These are phyloP conservation scores for Linum tenue DNA, from an alignment of 345 rosid genomes.

Conservation along the genomic window DNA sequence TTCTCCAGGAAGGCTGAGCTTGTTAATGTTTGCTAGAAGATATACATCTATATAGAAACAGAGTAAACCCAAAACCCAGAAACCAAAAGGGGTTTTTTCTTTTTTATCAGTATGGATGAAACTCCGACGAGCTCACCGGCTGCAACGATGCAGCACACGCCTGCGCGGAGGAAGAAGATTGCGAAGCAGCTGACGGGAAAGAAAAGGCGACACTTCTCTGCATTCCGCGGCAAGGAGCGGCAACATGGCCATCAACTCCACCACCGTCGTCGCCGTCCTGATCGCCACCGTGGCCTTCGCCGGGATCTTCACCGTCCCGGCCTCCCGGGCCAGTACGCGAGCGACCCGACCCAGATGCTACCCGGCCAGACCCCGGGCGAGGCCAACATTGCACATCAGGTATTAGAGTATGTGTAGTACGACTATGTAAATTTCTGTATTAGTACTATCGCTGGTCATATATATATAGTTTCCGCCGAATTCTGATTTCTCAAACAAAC, in stretches of 20 bases:
- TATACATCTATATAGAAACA: no score
- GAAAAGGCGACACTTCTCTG: conserved; percentile 59
- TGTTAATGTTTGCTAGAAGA: not conserved
- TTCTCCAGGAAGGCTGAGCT: conserved; percentile 16
- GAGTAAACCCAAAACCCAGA: no score
- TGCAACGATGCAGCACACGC: conserved; percentile 5
- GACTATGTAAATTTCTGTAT: no score
- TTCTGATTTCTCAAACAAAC: no score
- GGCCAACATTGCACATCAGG: conserved; percentile 52
- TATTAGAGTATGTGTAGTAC: no score
- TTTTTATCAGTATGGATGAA: not conserved
- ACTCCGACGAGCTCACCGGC: conserved; percentile 23
- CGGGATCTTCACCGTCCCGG: conserved; percentile 79
- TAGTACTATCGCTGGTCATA: no score
- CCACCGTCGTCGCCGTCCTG: conserved; percentile 88
- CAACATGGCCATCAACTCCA: conserved; percentile 73
- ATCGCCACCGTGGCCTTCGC: conserved; percentile 94
- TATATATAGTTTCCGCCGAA: no score
- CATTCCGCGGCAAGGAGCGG: conserved; percentile 79
- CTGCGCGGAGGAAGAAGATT: conserved; percentile 53
- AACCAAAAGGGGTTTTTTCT: no score
- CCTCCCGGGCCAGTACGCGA: conserved; percentile 86
- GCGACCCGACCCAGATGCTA: conserved; percentile 29
- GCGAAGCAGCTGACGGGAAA: conserved; percentile 81
- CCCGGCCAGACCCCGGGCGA: conserved; percentile 55